phyloP scores from a whole-genome alignment of 805 yeast species.

The Metschnikowia arizonensis region DNA sequence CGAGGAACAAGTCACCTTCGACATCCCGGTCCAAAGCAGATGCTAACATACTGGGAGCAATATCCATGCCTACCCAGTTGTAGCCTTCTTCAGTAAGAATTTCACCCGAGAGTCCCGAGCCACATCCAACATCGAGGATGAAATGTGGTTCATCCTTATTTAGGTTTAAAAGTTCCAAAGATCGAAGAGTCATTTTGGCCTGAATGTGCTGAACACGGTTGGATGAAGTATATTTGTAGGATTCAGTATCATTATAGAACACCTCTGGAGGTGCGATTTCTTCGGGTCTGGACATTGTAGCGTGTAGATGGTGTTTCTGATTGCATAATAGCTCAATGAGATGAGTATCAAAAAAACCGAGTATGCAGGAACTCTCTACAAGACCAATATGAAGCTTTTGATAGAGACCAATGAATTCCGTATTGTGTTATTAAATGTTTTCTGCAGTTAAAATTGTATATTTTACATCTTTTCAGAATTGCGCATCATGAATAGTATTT shows the following conservation, averaged over 20 bases:
- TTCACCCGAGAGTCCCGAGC: slow-evolving; percentile 94
- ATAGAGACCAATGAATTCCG: neutral
- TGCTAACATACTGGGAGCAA: slow-evolving; percentile 92
- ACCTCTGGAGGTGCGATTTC: slow-evolving; percentile 95
- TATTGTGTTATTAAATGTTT: neutral
- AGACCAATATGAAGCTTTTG: neutral
- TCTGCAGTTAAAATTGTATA: too few species aligned
- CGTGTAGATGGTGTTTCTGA: neutral
- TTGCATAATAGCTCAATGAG: neutral
- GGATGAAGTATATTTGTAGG: slow-evolving; percentile 83
- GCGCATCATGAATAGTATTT: neutral
- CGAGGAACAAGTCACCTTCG: slow-evolving; percentile 87
- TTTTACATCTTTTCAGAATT: too few species aligned
- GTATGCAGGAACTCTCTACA: slow-evolving; percentile 1
- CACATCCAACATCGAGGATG: slow-evolving; percentile 91
- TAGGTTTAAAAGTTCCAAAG: slow-evolving; percentile 79
- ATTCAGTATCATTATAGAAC: slow-evolving; percentile 87
- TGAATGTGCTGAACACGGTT: slow-evolving; percentile 98
- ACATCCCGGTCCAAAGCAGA: slow-evolving; percentile 88
- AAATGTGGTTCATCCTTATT: slow-evolving; percentile 58
- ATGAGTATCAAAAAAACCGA: slow-evolving; percentile 4
- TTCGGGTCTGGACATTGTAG: slow-evolving; percentile 88
- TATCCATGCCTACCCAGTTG: slow-evolving; percentile 94
- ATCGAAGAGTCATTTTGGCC: slow-evolving; percentile 94
- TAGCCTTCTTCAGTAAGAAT: slow-evolving; percentile 91